phyloP scores from a whole-genome alignment of 2,329 filamentous ascomycete genomes.

The Metarhizium robertsii region DNA sequence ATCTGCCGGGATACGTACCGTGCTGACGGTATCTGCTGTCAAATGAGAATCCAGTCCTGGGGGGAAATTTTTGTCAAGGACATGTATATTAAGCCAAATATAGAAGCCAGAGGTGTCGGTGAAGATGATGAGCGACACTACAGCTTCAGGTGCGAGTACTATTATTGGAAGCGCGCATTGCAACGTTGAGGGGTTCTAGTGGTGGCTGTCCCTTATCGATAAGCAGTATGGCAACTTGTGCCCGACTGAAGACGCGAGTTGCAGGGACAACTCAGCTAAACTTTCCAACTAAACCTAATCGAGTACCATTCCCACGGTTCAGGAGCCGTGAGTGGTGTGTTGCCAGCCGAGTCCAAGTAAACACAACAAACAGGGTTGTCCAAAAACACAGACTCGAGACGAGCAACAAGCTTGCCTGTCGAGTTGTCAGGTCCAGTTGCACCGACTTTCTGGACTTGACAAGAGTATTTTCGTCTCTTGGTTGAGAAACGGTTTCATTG shows the following conservation, averaged over 20 bases:
- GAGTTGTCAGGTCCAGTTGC: too few species aligned
- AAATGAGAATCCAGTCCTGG: neutral
- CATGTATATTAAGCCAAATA: neutral
- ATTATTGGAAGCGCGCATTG: too few species aligned
- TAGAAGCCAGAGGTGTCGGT: neutral
- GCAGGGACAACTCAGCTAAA: neutral
- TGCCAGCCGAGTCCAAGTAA: conserved; percentile 1
- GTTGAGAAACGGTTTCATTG: neutral
- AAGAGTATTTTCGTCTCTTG: neutral
- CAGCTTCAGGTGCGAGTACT: too few species aligned
- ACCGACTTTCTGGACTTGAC: neutral
- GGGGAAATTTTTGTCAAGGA: neutral
- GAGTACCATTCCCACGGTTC: neutral
- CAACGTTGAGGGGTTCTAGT: neutral
- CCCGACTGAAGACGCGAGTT: neutral
- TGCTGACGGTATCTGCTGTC: too few species aligned
- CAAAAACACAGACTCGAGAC: too few species aligned
- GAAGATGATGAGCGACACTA: neutral
- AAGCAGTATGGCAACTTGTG: neutral
- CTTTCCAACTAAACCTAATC: neutral
- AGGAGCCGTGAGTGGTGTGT: neutral
- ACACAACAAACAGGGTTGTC: conserved; percentile 4
- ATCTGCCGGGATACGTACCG: too few species aligned
- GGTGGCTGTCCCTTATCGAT: neutral
- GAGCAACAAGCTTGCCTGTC: neutral